Evolutionary conservation across 345 rosid species (phyloP), one percentile per base, ranked within the genome.

Genomic region (Sisymbrium irio): DNA sequence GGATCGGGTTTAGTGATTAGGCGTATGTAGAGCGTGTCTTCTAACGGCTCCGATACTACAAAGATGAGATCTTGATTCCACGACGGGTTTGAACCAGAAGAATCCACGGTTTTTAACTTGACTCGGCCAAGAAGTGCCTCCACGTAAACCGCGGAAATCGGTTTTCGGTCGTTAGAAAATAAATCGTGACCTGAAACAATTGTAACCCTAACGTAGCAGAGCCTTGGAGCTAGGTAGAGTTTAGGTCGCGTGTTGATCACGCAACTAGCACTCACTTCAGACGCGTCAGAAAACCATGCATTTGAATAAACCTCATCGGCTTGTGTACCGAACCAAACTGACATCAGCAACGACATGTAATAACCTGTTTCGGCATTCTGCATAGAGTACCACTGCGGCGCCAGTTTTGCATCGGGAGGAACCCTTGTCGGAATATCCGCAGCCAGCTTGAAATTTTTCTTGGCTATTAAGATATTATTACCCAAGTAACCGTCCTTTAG

Each of bases 1-100:
- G 25, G 58, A 9, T 68, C 69, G 4, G 44, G 10, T 22, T 19
- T 4, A 9, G 69, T 58, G 0, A 62, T 33, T 22, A 76, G 13
- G 0, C 5, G 5, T 2, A 76, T 8, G 58, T 1, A 12, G 9
- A 76, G 18, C 2, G 64, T 62, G 5, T 8, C 79, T 4, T 76
- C 69, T 12, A 76, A 54, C 40, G 65, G 22, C 50, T 76, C 69
- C 18, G 79, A 75, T 18, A 32, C 49, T 6, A 75, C 64, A 4
- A 75, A 75, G 32, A 75, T 41, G 47, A 75, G 62, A 41, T 75
- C 79, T 42, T 62, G 50, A 18, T 76, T 76, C 79, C 79, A 76
- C 2, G 58, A 7, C 7, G 79, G 79, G 63, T 68, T 69, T 3
- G 7, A 18, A 33, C 75, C 74, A 3, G 64, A 9, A 33, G 18